Conservation (phyloP, 257 asterid genomes). For the Datura wrightii region DNA sequence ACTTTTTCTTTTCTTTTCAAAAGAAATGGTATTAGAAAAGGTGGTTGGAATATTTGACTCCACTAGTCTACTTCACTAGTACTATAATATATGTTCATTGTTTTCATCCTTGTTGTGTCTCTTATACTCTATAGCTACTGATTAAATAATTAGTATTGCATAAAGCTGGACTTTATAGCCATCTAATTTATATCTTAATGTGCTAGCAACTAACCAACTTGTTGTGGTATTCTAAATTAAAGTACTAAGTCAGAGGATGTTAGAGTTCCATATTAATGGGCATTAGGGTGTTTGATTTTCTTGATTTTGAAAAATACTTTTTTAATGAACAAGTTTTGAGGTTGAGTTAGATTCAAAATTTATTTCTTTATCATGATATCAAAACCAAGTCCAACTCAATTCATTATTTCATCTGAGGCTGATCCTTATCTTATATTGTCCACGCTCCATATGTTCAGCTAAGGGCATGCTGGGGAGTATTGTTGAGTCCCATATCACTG, state of each 20-base stretch:
- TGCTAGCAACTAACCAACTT: background rate
- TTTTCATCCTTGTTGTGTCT: constrained; percentile 7
- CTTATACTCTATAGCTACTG: background rate
- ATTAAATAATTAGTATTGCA: background rate
- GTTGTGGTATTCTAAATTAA: background rate
- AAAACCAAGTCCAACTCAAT: too few relatives aligned
- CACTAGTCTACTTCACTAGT: background rate
- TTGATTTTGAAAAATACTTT: too few relatives aligned
- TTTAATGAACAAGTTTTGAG: too few relatives aligned
- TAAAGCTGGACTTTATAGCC: background rate
- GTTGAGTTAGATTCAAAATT: too few relatives aligned
- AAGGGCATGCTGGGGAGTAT: too few relatives aligned
- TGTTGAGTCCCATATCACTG: too few relatives aligned
- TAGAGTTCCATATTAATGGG: too few relatives aligned
- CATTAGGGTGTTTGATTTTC: too few relatives aligned
- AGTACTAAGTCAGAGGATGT: background rate
- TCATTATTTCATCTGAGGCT: too few relatives aligned
- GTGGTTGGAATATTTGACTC: background rate
- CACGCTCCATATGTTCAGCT: too few relatives aligned
- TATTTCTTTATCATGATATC: too few relatives aligned
- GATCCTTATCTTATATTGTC: too few relatives aligned
- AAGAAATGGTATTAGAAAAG: background rate
- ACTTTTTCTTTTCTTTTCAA: background rate
- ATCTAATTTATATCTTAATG: background rate
- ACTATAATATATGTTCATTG: constrained; percentile 14